Evolutionary conservation across 805 yeast genomes (phyloP), one percentile per base, ranked within the genome.

Genomic region (Blastobotrys robertii): DNA sequence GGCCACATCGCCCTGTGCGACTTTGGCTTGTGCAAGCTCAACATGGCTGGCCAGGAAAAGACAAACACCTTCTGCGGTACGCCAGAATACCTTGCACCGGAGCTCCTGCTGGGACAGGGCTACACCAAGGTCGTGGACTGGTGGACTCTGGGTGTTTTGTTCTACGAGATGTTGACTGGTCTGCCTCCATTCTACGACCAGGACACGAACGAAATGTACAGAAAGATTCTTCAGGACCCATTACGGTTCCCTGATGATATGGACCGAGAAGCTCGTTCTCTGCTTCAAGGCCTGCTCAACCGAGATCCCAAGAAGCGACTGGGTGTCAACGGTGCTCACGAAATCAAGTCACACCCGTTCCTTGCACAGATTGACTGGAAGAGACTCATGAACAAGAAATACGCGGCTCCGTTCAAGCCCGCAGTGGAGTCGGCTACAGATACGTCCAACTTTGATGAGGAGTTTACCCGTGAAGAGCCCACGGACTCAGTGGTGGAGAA

Each of bases 1-100:
- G 98, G 98, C 2, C 98, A 92, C 63, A 92, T 92, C 60, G 97
- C 97, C 1, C 68, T 92, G 44, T 92, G 98, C 68, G 98, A 92
- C 66, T 92, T 92, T 60, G 98, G 98, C 4, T 71, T 92, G 36
- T 92, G 97, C 68, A 92, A 92, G 65, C 75, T 92, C 55, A 86
- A 92, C 67, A 92, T 92, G 98, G 77, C 79, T 51, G 77, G 81
- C 53, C 81, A 84, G 47, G 95, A 87, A 55, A 84, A 84, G 63
- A 73, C 77, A 16, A 82, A 81, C 55, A 92, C 98, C 0, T 92
- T 92, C 61, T 92, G 98, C 65, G 98, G 98, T 34, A 92, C 98
- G 0, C 97, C 97, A 0, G 97, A 92, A 64, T 92, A 92, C 63
- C 70, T 92, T 52, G 96, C 97, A 1, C 98, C 98, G 1, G 98